Percentiles rank a stretch among this genome's conserved stretches.
Conservation (phyloP, 441 rosid genomes). For the Mallotus repandus region DNA sequence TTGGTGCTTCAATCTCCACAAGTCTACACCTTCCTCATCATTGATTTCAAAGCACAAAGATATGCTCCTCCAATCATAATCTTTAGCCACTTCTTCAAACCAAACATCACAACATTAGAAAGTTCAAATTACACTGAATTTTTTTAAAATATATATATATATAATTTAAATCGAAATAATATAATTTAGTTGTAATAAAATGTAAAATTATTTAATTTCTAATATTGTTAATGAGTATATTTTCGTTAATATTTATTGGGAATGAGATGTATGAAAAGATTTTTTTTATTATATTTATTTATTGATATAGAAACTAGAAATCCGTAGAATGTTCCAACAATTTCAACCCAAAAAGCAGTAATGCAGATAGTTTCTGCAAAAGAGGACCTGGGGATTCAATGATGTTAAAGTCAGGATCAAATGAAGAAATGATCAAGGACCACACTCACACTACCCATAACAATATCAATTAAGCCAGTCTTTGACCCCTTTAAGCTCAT, state of each 20-base stretch:
- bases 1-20: conserved; percentile 13
- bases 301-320: not conserved
- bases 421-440: not conserved
- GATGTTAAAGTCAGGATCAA: not conserved
- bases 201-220: no score
- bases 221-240: no score
- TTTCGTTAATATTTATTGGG: no score
- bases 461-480: not conserved
- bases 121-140: not conserved
- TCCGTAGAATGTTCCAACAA: not conserved
- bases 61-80: conserved; percentile 1
- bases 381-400: not conserved
- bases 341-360: not conserved
- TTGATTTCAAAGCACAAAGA: conserved; percentile 8
- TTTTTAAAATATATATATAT: no score
- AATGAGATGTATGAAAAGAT: no score
- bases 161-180: no score
- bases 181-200: no score
- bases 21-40: not conserved
- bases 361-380: not conserved
- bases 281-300: not conserved
- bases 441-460: not conserved
- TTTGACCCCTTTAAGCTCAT: not conserved
- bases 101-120: not conserved
- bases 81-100: not conserved